Evolutionary conservation across 2,329 filamentous ascomycete species (phyloP).

Genomic region (Xenoacremonium recifei): DNA sequence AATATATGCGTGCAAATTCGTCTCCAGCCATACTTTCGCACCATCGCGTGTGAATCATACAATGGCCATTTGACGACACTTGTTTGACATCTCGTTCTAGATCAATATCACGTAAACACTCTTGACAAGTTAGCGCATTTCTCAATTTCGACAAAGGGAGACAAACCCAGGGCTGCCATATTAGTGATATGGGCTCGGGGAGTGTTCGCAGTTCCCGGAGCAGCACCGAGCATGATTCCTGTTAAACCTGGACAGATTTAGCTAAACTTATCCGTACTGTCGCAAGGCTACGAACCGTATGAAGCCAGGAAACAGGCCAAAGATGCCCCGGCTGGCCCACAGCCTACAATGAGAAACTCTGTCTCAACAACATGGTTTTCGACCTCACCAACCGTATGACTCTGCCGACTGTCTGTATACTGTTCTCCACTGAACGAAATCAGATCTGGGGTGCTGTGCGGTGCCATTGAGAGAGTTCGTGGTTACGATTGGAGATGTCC

Average conservation of each 20-base stretch:
- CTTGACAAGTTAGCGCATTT: conserved; percentile 23
- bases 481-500: too few relatives aligned
- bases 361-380: background rate
- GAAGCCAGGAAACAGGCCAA: conserved; percentile 52
- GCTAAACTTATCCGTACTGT: too few relatives aligned
- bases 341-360: conserved; percentile 45
- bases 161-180: conserved; percentile 48
- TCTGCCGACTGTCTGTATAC: too few relatives aligned
- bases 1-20: conserved; percentile 48
- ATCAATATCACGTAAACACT: conserved; percentile 52
- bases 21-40: conserved; percentile 51
- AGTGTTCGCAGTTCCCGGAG: conserved; percentile 51
- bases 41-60: conserved; percentile 53
- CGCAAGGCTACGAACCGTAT: conserved; percentile 46
- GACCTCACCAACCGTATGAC: background rate
- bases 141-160: background rate
- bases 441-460: too few relatives aligned
- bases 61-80: conserved; percentile 35
- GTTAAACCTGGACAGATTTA: conserved; percentile 37
- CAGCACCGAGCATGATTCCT: conserved; percentile 52
- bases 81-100: conserved; percentile 40
- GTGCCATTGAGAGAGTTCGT: too few relatives aligned
- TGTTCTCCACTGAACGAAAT: too few relatives aligned
- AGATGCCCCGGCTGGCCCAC: conserved; percentile 53
- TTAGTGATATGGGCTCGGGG: conserved; percentile 62